Conservation (phyloP, 2,329 filamentous ascomycete species). For the Ceratocystis cacaofunesta region DNA sequence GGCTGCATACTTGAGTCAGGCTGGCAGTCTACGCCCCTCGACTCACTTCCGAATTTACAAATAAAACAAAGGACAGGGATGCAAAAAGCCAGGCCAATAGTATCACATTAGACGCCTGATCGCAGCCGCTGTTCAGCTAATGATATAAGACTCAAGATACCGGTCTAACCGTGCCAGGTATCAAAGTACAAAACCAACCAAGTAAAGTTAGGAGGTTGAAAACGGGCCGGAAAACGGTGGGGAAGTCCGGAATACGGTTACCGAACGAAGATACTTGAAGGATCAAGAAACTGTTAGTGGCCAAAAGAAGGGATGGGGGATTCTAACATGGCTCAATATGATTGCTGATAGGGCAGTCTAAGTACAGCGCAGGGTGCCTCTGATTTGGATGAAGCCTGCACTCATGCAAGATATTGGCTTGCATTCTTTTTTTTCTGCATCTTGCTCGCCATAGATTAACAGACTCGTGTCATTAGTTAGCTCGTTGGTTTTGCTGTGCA, state of each 20-base stretch:
- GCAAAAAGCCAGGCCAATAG: background rate
- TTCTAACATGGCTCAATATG: background rate
- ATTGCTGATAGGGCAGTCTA: too few relatives aligned
- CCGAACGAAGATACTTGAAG: background rate
- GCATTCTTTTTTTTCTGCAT: background rate
- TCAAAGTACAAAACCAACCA: background rate
- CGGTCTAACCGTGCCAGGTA: background rate
- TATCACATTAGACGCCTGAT: background rate
- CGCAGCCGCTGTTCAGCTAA: background rate
- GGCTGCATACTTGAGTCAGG: background rate
- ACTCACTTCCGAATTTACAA: background rate
- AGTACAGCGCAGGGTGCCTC: too few relatives aligned
- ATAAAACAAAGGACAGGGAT: background rate
- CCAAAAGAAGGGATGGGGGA: background rate
- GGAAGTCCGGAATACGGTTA: slow-evolving; percentile 2
- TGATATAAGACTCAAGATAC: background rate
- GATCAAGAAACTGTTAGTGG: background rate
- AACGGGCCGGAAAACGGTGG: background rate
- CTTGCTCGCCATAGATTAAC: background rate
- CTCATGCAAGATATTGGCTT: background rate
- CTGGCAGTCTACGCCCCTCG: background rate
- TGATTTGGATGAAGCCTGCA: too few relatives aligned
- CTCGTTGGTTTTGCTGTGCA: background rate
- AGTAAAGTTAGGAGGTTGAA: background rate
- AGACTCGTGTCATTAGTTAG: background rate